Percentiles rank a stretch among this genome's conserved stretches.
These are phyloP conservation scores for Phytophthora tubulina DNA, from an alignment of 352 stramenopile genomes.

Conservation along the genomic window DNA sequence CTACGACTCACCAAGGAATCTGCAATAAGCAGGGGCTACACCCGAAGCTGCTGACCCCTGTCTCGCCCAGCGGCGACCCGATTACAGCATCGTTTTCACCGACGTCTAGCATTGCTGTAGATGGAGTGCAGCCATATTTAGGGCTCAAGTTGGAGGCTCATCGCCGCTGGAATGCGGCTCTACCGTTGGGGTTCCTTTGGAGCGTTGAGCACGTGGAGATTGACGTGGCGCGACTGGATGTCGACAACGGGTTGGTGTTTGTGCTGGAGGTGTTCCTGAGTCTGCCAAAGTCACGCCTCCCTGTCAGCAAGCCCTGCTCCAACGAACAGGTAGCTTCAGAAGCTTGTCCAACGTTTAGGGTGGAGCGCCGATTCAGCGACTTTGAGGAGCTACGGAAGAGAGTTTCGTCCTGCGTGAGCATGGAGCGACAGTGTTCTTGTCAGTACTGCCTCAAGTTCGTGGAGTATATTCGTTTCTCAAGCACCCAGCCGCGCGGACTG, in stretches of 20 bases:
- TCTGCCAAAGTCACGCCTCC: slow-evolving; percentile 39
- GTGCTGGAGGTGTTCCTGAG: slow-evolving; percentile 55
- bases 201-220: slow-evolving; percentile 57
- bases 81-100: slow-evolving; percentile 1
- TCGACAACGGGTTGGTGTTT: slow-evolving; percentile 44
- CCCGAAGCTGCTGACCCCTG: slow-evolving; percentile 15
- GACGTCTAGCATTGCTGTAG: not conserved
- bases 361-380: slow-evolving; percentile 59
- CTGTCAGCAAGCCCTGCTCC: slow-evolving; percentile 22
- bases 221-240: slow-evolving; percentile 35
- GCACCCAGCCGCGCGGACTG: slow-evolving; percentile 43
- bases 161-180: slow-evolving; percentile 34
- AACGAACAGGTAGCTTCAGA: slow-evolving; percentile 9
- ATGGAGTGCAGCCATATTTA: slow-evolving; percentile 21
- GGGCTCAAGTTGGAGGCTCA: slow-evolving; percentile 41
- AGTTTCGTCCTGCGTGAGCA: slow-evolving; percentile 41
- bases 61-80: slow-evolving; percentile 19
- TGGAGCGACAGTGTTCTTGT: slow-evolving; percentile 52
- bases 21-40: slow-evolving; percentile 5
- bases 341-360: slow-evolving; percentile 35
- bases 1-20: too few species aligned
- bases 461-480: slow-evolving; percentile 52
- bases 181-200: slow-evolving; percentile 47
- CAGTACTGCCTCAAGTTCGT: slow-evolving; percentile 61
- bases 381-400: slow-evolving; percentile 54